Conservation (phyloP, 176 grass and related monocot genomes). For the Bolboschoenus planiculmis region DNA sequence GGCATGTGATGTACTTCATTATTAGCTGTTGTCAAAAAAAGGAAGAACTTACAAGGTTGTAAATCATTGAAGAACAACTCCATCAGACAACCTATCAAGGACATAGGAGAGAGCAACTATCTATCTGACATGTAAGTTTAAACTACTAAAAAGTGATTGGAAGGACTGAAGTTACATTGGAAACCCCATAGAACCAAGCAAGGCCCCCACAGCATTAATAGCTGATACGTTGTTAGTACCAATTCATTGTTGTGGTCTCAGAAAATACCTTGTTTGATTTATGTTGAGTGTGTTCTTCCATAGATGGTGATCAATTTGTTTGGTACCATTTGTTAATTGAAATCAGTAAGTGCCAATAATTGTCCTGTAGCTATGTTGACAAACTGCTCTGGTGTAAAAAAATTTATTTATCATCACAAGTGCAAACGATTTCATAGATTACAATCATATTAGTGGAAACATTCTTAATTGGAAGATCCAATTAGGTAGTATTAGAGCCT, state of each 20-base stretch:
- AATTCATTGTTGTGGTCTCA: neutral
- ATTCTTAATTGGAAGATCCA: too few species aligned
- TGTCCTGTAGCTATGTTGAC: neutral
- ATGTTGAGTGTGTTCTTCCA: neutral
- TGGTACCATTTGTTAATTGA: neutral
- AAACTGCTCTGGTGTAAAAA: neutral
- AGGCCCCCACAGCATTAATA: neutral
- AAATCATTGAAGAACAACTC: neutral
- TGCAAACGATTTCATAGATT: neutral
- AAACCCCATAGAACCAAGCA: neutral
- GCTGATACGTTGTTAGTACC: too few species aligned
- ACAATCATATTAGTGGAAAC: neutral
- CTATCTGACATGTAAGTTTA: slow-evolving; percentile 6
- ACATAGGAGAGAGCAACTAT: neutral
- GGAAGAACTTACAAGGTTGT: neutral
- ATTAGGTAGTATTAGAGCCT: too few species aligned
- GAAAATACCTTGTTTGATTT: neutral
- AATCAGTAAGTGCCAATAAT: neutral
- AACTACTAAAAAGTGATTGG: neutral
- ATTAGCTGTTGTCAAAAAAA: neutral
- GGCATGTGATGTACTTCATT: neutral
- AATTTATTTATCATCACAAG: neutral
- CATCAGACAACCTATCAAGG: neutral
- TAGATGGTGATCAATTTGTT: neutral
- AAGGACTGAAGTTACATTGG: neutral